Conservation (phyloP, 2,329 filamentous ascomycete species). For the Albophoma yamanashiensis region DNA sequence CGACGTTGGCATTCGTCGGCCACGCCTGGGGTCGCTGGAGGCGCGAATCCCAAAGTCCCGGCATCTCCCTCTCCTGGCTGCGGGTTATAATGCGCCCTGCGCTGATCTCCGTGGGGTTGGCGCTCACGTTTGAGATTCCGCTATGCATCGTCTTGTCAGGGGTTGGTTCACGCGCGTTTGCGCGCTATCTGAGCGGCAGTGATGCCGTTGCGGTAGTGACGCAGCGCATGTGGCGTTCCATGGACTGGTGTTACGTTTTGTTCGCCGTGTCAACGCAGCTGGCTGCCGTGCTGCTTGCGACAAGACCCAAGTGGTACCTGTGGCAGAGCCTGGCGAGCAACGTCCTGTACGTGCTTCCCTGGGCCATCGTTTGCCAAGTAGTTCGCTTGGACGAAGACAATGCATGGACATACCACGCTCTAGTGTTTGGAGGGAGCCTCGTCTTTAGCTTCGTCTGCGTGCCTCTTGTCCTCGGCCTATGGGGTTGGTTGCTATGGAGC, state of each 20-base stretch:
- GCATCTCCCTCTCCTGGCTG: slow-evolving; percentile 7
- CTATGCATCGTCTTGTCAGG: slow-evolving; percentile 52
- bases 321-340: slow-evolving; percentile 58
- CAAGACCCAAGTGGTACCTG: slow-evolving; percentile 55
- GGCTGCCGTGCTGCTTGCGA: slow-evolving; percentile 53
- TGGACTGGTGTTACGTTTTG: slow-evolving; percentile 60
- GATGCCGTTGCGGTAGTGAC: slow-evolving; percentile 48
- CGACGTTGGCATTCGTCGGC: slow-evolving; percentile 53
- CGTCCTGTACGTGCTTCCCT: slow-evolving; percentile 57
- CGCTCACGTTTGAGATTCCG: slow-evolving; percentile 48
- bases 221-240: slow-evolving; percentile 52
- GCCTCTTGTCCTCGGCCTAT: slow-evolving; percentile 35
- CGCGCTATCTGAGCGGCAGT: slow-evolving; percentile 48
- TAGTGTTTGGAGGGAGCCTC: slow-evolving; percentile 58
- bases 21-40: slow-evolving; percentile 49
- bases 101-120: slow-evolving; percentile 38
- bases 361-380: slow-evolving; percentile 52
- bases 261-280: slow-evolving; percentile 57
- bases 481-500: slow-evolving; percentile 31
- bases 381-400: slow-evolving; percentile 34
- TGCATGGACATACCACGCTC: slow-evolving; percentile 56
- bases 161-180: slow-evolving; percentile 49
- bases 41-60: slow-evolving; percentile 17
- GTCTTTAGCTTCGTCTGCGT: slow-evolving; percentile 55
- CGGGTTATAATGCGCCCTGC: slow-evolving; percentile 39